These are phyloP conservation scores for Suillus paluster DNA, from an alignment of 768 basidiomycete species.

Conservation along the genomic window DNA sequence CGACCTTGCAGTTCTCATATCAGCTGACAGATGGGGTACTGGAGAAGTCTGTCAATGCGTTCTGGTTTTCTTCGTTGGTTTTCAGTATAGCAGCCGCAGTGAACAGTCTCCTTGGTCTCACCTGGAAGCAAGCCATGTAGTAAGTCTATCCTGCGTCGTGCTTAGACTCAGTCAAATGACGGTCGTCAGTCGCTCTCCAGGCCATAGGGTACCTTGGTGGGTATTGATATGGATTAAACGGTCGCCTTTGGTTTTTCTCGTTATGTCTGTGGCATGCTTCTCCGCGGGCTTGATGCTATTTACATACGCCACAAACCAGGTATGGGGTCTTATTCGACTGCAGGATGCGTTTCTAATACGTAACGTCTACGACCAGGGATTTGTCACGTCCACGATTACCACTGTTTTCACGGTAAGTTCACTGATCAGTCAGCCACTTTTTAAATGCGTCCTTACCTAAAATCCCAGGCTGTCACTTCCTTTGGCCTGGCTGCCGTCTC, in stretches of 20 bases:
- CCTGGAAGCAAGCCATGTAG: constrained; percentile 65
- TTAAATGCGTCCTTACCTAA: constrained; percentile 14
- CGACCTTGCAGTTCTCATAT: constrained; percentile 53
- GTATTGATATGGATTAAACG: constrained; percentile 84
- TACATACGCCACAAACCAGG: constrained; percentile 75
- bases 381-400: constrained; percentile 69
- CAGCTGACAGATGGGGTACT: constrained; percentile 36
- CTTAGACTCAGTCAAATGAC: constrained; percentile 20
- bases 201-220: constrained; percentile 62
- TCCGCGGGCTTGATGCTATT: constrained; percentile 79
- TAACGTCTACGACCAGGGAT: constrained; percentile 43
- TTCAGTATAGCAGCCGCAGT: constrained; percentile 60
- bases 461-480: constrained; percentile 39
- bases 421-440: neutral
- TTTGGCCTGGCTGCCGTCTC: constrained; percentile 55
- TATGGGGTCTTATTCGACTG: constrained; percentile 33
- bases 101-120: constrained; percentile 54
- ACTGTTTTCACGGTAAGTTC: constrained; percentile 67
- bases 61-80: constrained; percentile 60
- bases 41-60: constrained; percentile 50
- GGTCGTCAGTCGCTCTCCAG: constrained; percentile 51
- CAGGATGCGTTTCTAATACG: constrained; percentile 15
- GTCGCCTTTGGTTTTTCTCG: constrained; percentile 81
- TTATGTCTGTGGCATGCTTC: constrained; percentile 83
- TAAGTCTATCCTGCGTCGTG: constrained; percentile 34